These are phyloP conservation scores for Exophiala spinifera DNA, from an alignment of 2,329 filamentous ascomycete species.

Conservation along the genomic window DNA sequence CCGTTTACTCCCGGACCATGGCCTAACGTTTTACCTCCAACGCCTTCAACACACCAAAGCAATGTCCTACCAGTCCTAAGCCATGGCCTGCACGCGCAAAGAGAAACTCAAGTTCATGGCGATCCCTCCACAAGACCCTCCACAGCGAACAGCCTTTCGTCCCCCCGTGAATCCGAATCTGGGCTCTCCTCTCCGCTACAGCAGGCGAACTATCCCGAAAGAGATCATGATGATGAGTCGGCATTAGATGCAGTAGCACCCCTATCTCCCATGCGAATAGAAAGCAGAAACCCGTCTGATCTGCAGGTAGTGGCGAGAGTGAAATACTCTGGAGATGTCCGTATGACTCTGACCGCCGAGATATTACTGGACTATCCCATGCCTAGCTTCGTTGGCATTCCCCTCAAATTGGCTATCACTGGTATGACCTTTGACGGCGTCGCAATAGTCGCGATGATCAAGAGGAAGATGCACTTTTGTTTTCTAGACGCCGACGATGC, in stretches of 20 bases:
- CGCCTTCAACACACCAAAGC: background rate
- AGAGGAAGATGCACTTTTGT: constrained; percentile 85
- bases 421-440: constrained; percentile 94
- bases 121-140: constrained; percentile 43
- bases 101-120: constrained; percentile 34
- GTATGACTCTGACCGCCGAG: constrained; percentile 85
- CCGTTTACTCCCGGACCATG: constrained; percentile 37
- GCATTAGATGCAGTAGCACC: constrained; percentile 23
- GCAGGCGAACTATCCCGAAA: constrained; percentile 5
- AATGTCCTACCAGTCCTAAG: background rate
- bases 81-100: background rate
- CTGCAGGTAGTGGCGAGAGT: constrained; percentile 91
- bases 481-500: constrained; percentile 93
- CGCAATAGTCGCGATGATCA: constrained; percentile 85
- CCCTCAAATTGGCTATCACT: constrained; percentile 90
- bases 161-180: constrained; percentile 24
- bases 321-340: constrained; percentile 81
- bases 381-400: constrained; percentile 95
- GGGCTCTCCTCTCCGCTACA: constrained; percentile 21
- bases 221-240: constrained; percentile 14
- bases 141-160: constrained; percentile 35
- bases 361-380: constrained; percentile 97
- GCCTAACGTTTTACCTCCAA: constrained; percentile 4
- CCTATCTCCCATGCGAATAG: constrained; percentile 53
- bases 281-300: constrained; percentile 77